Evolutionary conservation across 495 filamentous ascomycete genomes (phyloP), one percentile per base, ranked within the genome.

Genomic region (Chaetomium tenue): DNA sequence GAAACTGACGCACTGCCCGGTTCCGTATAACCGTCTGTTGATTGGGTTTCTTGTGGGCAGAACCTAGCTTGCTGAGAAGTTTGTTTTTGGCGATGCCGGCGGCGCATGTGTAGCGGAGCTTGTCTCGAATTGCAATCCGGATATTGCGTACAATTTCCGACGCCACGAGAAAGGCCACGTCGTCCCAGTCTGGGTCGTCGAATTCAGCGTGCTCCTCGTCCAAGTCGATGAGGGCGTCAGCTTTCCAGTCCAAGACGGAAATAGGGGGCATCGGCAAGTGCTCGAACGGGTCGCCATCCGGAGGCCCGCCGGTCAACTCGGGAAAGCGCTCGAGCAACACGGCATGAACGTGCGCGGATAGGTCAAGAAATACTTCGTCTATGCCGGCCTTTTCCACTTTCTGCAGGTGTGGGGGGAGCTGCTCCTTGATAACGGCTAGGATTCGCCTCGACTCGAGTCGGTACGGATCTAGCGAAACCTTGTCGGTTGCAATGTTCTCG

Each of bases 121-220:
- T 69, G 30, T 72, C 66, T 61, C 52, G 66, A 39, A 98, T 84
- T 30, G 82, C 79, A 12, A 76, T 78, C 26, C 94, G 83, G 28
- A 97, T 81, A 51, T 84, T 79, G n/a, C 90, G 84, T 42, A 96
- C 88, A 68, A 98, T 93, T 72, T 97, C 91, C 11, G 91, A 90
- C 0, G 89, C 93, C 63, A 97, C 83, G 25, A 89, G 78, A 71
- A 96, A 90, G 18, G 86, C 90, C 70, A 98, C 83, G 78, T 98
- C 93, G 77, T 98, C 94, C 95, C 95, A 98, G 75, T 96, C 92
- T 5, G 91, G 91, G 72, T 93, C 87, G 69, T 90, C 88, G 51
- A 89, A 83, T 70, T 93, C 91, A 5, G 82, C 85, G 67, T 93
- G 87, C 15, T 82, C 81, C 46, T 83, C 75, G 68, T 92, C 87